Percentiles rank a stretch among this genome's conserved stretches.
These are phyloP conservation scores for Apiospora kogelbergensis DNA, from an alignment of 2,329 filamentous ascomycete genomes.

Conservation along the genomic window DNA sequence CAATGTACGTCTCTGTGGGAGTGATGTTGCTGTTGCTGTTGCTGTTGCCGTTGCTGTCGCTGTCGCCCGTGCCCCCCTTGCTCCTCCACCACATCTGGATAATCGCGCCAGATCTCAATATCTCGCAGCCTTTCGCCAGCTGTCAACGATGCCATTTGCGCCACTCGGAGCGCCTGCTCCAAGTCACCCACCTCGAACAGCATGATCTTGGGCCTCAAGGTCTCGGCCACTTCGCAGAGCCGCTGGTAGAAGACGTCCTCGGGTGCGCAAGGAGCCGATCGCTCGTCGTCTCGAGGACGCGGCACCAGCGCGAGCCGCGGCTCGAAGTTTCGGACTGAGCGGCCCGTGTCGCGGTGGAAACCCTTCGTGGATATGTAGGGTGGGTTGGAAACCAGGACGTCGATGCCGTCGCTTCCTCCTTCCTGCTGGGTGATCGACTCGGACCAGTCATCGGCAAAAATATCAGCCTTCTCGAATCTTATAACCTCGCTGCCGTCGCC, in stretches of 20 bases:
- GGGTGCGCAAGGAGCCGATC: constrained; percentile 20
- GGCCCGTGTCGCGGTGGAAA: constrained; percentile 62
- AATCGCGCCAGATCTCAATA: constrained; percentile 73
- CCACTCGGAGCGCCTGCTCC: constrained; percentile 66
- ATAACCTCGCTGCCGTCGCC: constrained; percentile 33
- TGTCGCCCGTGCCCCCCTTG: constrained; percentile 25
- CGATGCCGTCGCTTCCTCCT: constrained; percentile 31
- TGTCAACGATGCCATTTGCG: constrained; percentile 40
- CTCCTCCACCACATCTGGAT: constrained; percentile 44
- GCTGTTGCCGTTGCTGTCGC: no score
- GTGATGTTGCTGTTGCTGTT: constrained; percentile 15
- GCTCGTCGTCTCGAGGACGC: constrained; percentile 12
- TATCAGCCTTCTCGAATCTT: constrained; percentile 47
- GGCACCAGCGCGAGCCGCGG: constrained; percentile 77
- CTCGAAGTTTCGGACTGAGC: constrained; percentile 80
- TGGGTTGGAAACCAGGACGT: constrained; percentile 84
- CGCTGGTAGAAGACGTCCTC: constrained; percentile 67
- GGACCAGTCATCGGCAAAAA: constrained; percentile 46
- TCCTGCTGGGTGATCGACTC: background rate
- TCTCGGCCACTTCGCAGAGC: constrained; percentile 55
- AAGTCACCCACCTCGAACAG: constrained; percentile 73
- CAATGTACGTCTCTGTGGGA: constrained; percentile 14
- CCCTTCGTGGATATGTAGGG: constrained; percentile 77
- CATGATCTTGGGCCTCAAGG: constrained; percentile 52
- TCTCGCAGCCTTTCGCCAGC: constrained; percentile 29